Conservation (phyloP, 2,329 filamentous ascomycete genomes). For the Orbilia brochopaga region DNA sequence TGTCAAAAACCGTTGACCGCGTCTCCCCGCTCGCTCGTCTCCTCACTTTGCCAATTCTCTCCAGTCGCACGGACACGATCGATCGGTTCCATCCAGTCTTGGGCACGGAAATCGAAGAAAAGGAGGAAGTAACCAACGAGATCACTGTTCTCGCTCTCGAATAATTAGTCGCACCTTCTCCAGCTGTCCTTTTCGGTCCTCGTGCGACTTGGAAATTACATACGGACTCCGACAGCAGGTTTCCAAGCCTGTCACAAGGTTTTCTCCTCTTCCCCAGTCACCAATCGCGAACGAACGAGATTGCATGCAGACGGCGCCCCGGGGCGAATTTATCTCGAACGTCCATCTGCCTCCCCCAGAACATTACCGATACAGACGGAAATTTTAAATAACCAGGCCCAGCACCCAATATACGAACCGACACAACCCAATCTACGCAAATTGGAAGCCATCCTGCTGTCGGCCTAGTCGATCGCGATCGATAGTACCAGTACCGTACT, state of each 20-base stretch:
- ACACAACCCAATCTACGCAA: not conserved
- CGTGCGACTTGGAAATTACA: conserved; percentile 45
- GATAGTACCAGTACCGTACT: conserved; percentile 19
- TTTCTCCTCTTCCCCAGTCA: not conserved
- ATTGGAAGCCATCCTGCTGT: conserved; percentile 1
- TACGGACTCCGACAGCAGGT: conserved; percentile 26
- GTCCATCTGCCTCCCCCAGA: not conserved
- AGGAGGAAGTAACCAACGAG: not conserved
- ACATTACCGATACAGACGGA: not conserved
- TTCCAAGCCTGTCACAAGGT: conserved; percentile 17
- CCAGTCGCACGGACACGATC: conserved; percentile 4
- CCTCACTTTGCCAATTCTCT: not conserved
- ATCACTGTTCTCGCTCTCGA: not conserved
- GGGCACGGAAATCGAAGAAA: not conserved
- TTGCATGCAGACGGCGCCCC: not conserved
- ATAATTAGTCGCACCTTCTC: not conserved
- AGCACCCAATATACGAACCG: not conserved
- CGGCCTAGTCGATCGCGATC: not conserved
- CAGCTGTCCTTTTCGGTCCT: conserved; percentile 18
- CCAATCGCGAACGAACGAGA: not conserved
- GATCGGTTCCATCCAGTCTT: not conserved
- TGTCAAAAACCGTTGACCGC: not conserved
- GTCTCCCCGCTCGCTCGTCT: conserved; percentile 3
- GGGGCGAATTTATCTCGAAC: not conserved
- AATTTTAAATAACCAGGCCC: conserved; percentile 1